Percentiles rank a stretch among this genome's conserved stretches.
phyloP scores from a whole-genome alignment of 108 stramenopile genomes.

The Bacterosira constricta region DNA sequence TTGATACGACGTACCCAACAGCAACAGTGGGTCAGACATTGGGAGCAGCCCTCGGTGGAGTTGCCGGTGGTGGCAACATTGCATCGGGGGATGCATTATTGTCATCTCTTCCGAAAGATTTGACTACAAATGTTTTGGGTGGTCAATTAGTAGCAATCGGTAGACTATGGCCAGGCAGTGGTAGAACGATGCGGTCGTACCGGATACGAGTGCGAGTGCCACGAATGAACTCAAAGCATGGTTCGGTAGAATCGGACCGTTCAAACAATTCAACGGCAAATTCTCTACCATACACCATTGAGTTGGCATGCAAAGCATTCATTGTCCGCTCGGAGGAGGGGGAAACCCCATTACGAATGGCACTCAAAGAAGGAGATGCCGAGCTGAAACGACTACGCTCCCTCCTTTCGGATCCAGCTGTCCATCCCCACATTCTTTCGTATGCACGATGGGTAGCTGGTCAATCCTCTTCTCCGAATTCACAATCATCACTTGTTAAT shows the following conservation, averaged over 20 bases:
- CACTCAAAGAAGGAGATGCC: conserved; percentile 44
- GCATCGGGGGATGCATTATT: conserved; percentile 27
- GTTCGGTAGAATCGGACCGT: no score
- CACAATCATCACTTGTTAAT: background rate
- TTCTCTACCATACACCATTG: conserved; percentile 27
- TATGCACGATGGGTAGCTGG: conserved; percentile 50
- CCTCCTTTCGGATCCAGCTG: conserved; percentile 33
- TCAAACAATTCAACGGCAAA: conserved; percentile 4
- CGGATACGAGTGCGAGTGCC: conserved; percentile 54
- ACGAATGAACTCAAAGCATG: conserved; percentile 30
- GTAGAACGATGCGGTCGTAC: conserved; percentile 84
- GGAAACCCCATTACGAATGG: conserved; percentile 20
- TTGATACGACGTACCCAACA: background rate
- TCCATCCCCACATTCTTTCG: conserved; percentile 40
- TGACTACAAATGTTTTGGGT: conserved; percentile 23
- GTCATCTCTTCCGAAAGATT: conserved; percentile 31
- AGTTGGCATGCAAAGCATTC: conserved; percentile 42
- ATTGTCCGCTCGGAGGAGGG: conserved; percentile 35
- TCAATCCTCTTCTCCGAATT: conserved; percentile 4
- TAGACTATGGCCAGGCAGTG: conserved; percentile 64
- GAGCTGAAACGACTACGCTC: conserved; percentile 46
- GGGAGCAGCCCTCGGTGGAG: conserved; percentile 15
- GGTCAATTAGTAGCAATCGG: conserved; percentile 26
- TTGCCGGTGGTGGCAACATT: background rate
- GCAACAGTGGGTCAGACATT: conserved; percentile 3